phyloP scores from a whole-genome alignment of 495 filamentous ascomycete genomes.

The Neurospora terricola region DNA sequence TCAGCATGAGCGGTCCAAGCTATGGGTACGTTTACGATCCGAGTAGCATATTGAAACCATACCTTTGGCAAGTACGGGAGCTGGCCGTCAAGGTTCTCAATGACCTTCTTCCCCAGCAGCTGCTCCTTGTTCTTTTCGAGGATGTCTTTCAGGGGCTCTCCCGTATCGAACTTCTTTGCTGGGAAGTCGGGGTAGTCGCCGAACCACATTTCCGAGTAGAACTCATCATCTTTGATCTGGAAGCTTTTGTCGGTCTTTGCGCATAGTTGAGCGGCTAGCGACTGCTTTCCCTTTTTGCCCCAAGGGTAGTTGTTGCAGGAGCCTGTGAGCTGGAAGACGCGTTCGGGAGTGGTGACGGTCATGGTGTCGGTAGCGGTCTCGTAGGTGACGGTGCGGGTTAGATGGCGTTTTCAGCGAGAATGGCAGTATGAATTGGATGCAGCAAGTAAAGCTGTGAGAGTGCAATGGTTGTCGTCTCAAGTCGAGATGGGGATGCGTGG shows the following conservation, averaged over 20 bases:
- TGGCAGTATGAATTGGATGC: background rate
- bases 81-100: conserved; percentile 53
- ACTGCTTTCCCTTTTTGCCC: conserved; percentile 64
- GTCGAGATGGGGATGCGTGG: background rate
- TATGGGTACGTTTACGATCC: background rate
- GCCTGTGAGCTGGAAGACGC: conserved; percentile 42
- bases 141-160: conserved; percentile 54
- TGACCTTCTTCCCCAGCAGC: conserved; percentile 53
- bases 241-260: conserved; percentile 57
- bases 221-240: conserved; percentile 59
- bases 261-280: conserved; percentile 58
- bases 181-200: conserved; percentile 69
- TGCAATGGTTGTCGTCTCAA: background rate
- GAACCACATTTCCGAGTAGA: conserved; percentile 64
- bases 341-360: conserved; percentile 3
- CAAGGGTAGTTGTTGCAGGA: conserved; percentile 49
- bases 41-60: background rate
- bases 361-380: background rate
- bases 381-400: background rate
- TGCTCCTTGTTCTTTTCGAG: conserved; percentile 52
- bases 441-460: background rate
- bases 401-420: background rate
- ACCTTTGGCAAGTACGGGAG: conserved; percentile 71
- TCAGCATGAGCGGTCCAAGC: background rate
- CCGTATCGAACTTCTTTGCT: conserved; percentile 49